Evolutionary conservation across 139 green algal species (phyloP).

Genomic region (Chlorella sp.): DNA sequence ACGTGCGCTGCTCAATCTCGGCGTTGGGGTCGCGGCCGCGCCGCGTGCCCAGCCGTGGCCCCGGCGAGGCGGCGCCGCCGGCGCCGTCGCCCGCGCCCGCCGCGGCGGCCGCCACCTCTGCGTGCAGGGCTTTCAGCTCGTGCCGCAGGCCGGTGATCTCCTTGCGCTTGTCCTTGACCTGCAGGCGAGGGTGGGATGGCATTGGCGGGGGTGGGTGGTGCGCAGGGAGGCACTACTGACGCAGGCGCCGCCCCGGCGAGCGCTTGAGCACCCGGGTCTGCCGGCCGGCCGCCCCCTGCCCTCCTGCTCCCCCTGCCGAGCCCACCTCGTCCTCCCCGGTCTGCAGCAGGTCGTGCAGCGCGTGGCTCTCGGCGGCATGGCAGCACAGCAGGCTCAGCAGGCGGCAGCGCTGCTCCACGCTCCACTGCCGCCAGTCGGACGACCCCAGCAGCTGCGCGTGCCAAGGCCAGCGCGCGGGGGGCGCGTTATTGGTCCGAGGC

Average conservation of each 20-base stretch:
- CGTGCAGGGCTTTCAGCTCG: constrained; percentile 38
- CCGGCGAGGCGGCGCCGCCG: not conserved
- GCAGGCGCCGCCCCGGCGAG: too few relatives aligned
- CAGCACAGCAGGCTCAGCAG: constrained; percentile 48
- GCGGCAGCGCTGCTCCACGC: constrained; percentile 24
- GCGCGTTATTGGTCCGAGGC: too few relatives aligned
- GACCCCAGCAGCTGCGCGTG: too few relatives aligned
- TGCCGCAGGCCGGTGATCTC: constrained; percentile 3
- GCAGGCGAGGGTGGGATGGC: too few relatives aligned
- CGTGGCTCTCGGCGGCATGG: constrained; percentile 32
- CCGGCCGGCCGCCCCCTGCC: too few relatives aligned
- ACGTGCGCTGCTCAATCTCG: constrained; percentile 42
- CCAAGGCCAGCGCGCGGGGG: too few relatives aligned
- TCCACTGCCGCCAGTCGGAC: constrained; percentile 41
- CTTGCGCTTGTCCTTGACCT: constrained; percentile 27
- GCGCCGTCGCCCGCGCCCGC: not conserved
- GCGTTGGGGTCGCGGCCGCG: constrained; percentile 1
- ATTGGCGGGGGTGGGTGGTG: too few relatives aligned
- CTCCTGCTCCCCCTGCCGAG: too few relatives aligned
- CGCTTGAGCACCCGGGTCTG: too few relatives aligned
- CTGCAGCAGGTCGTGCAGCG: constrained; percentile 24
- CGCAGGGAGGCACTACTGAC: too few relatives aligned
- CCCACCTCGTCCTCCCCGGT: constrained; percentile 27
- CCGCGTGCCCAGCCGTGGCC: not conserved
- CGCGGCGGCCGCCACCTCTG: constrained; percentile 34